A percentile compares a stretch with the other conserved stretches of the same genome.
These are phyloP conservation scores for Cenchrus americanus DNA, from an alignment of 176 grass and related monocot genomes.

Conservation along the genomic window DNA sequence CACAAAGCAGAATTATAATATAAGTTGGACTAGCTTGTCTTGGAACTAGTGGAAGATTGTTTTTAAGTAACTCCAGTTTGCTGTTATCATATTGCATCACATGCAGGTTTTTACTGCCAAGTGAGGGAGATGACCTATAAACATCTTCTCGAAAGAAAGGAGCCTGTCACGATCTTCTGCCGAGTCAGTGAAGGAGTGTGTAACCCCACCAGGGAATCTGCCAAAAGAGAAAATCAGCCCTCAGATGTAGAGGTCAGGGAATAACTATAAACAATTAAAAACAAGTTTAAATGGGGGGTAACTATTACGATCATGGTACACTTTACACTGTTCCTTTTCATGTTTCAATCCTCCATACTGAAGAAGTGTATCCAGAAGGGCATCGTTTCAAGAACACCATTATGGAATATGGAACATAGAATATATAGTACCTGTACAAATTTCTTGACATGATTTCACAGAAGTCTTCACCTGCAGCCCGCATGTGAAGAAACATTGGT, in stretches of 20 bases:
- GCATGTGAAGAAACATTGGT: slow-evolving; percentile 99
- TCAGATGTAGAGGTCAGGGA: slow-evolving; percentile 8
- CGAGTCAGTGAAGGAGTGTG: slow-evolving; percentile 93
- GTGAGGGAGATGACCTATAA: slow-evolving; percentile 66
- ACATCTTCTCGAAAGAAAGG: slow-evolving; percentile 85
- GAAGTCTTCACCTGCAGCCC: slow-evolving; percentile 91
- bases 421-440: slow-evolving; percentile 62
- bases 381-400: slow-evolving; percentile 15
- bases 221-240: slow-evolving; percentile 21
- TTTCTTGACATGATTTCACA: slow-evolving; percentile 77
- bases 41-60: slow-evolving; percentile 5
- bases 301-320: background rate
- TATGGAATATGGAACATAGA: background rate
- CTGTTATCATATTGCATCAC: slow-evolving; percentile 17
- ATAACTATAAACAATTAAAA: background rate
- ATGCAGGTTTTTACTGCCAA: slow-evolving; percentile 29
- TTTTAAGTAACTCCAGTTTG: background rate
- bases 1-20: background rate
- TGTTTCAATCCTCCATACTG: background rate
- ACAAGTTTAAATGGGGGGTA: background rate
- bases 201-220: slow-evolving; percentile 85
- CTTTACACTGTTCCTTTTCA: background rate
- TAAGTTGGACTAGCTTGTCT: slow-evolving; percentile 8
- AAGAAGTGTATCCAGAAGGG: background rate
- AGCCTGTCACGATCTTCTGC: slow-evolving; percentile 80